phyloP scores from a whole-genome alignment of 139 green algal species.

The Nannochloris sp. region DNA sequence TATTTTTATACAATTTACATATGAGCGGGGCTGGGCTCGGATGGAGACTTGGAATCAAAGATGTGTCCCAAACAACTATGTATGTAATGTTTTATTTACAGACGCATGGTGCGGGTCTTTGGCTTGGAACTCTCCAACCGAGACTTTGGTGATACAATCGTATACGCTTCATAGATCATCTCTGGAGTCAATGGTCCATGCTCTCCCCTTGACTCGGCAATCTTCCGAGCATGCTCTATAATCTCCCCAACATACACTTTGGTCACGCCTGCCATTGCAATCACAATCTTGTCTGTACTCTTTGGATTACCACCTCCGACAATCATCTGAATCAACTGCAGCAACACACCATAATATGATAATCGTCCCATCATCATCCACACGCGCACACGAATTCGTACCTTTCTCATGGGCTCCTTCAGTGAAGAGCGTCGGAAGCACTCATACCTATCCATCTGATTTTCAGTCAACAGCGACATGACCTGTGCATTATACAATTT shows the following conservation, averaged over 20 bases:
- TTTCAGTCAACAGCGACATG: conserved; percentile 49
- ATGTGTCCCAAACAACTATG: too few relatives aligned
- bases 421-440: conserved; percentile 53
- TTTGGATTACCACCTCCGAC: conserved; percentile 10
- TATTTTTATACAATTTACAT: too few relatives aligned
- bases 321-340: conserved; percentile 38
- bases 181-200: conserved; percentile 45
- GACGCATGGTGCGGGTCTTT: too few relatives aligned
- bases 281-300: conserved; percentile 30
- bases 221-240: conserved; percentile 51
- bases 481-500: conserved; percentile 27
- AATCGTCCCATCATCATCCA: neutral
- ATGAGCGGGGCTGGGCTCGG: too few relatives aligned
- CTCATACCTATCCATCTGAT: conserved; percentile 59
- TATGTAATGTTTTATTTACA: too few relatives aligned
- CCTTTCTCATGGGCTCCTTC: conserved; percentile 34
- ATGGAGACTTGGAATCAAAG: too few relatives aligned
- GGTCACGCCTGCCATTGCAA: conserved; percentile 54
- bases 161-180: conserved; percentile 52
- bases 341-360: neutral
- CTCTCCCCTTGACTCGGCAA: conserved; percentile 41
- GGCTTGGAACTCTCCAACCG: too few relatives aligned
- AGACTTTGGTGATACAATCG: conserved; percentile 22
- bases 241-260: conserved; percentile 76
- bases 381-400: neutral